phyloP scores from a whole-genome alignment of 176 grass and related monocot genomes.

The Avena sativa region DNA sequence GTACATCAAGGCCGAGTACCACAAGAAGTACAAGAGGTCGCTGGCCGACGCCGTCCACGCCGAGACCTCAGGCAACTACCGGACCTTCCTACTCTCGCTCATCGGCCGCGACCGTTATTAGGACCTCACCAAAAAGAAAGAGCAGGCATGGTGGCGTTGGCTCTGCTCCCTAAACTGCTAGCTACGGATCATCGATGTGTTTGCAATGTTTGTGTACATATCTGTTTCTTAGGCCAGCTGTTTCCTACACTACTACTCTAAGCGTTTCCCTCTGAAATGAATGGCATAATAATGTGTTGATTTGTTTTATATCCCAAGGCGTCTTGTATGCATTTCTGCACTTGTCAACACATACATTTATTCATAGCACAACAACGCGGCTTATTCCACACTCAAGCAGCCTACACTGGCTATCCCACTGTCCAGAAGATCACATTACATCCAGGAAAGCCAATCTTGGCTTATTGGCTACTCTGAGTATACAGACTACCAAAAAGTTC shows the following conservation, averaged over 20 bases:
- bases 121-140: not conserved
- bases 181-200: not conserved
- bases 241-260: too few relatives aligned
- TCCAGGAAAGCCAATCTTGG: not conserved
- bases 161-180: not conserved
- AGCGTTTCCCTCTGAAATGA: too few relatives aligned
- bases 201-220: not conserved
- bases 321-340: not conserved
- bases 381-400: not conserved
- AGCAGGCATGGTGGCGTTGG: not conserved
- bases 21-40: constrained; percentile 61
- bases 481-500: not conserved
- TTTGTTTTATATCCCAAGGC: too few relatives aligned
- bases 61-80: constrained; percentile 87
- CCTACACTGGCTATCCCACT: not conserved
- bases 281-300: too few relatives aligned
- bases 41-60: constrained; percentile 73
- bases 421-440: not conserved
- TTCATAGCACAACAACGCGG: not conserved
- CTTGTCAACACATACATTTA: not conserved
- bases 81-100: constrained; percentile 89
- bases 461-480: not conserved
- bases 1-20: constrained; percentile 86
- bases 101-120: constrained; percentile 56
- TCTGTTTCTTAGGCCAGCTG: not conserved